Percentiles rank a stretch among this genome's conserved stretches.
Conservation (phyloP, 805 yeast species). For the Ogataea paradorogensis region DNA sequence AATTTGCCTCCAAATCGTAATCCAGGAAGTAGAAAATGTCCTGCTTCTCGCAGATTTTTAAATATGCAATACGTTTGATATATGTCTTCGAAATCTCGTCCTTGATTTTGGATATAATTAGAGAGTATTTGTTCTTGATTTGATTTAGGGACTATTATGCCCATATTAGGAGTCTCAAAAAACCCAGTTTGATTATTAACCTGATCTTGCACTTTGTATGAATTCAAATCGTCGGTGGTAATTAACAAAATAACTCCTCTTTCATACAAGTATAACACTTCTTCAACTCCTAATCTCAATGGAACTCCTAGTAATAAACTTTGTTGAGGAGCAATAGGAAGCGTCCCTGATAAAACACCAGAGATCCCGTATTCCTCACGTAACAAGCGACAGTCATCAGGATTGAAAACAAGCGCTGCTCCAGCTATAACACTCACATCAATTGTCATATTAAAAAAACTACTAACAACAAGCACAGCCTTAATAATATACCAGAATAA, state of each 20-base stretch:
- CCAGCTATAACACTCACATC: constrained; percentile 35
- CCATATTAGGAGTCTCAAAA: constrained; percentile 2
- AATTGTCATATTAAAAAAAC: neutral
- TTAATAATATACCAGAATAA: constrained; percentile 11
- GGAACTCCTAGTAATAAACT: constrained; percentile 86
- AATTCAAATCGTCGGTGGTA: neutral
- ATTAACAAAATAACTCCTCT: constrained; percentile 10
- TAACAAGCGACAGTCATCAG: constrained; percentile 50
- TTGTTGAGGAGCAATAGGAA: constrained; percentile 92
- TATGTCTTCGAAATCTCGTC: constrained; percentile 6
- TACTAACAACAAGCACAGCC: constrained; percentile 8
- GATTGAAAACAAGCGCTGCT: constrained; percentile 55
- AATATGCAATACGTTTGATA: constrained; percentile 21
- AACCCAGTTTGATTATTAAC: neutral
- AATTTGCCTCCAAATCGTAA: constrained; percentile 86
- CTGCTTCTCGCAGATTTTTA: constrained; percentile 21
- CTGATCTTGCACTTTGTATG: neutral
- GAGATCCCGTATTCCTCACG: constrained; percentile 58
- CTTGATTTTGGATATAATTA: constrained; percentile 1
- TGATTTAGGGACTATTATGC: neutral
- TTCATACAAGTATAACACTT: constrained; percentile 61
- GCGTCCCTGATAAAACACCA: constrained; percentile 79
- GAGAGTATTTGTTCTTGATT: constrained; percentile 6
- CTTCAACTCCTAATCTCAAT: constrained; percentile 67
- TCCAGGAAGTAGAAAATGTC: constrained; percentile 72